Evolutionary conservation across 2,329 filamentous ascomycete species (phyloP).

Genomic region (Phaeosphaeria sp.): DNA sequence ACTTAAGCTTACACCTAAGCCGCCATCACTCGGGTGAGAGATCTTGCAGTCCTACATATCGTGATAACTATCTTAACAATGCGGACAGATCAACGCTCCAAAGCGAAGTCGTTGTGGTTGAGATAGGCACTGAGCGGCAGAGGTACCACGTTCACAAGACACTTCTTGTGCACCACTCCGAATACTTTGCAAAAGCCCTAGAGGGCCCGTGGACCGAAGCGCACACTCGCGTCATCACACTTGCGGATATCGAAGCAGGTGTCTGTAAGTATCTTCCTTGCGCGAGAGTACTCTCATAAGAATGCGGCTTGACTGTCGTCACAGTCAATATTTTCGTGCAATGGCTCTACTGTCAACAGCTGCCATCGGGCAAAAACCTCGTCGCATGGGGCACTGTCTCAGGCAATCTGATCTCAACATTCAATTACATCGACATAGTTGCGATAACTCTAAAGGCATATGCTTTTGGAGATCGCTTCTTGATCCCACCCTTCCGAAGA

Average conservation of each 20-base stretch:
- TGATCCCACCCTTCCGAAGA: background rate
- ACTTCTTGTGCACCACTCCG: background rate
- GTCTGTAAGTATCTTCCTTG: background rate
- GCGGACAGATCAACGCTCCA: too few species aligned
- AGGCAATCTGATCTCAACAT: too few species aligned
- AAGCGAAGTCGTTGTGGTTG: background rate
- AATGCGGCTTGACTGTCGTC: too few species aligned
- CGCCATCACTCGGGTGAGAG: too few species aligned
- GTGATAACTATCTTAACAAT: too few species aligned
- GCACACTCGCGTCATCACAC: background rate
- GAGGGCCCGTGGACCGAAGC: background rate
- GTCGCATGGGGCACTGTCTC: too few species aligned
- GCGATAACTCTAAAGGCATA: background rate
- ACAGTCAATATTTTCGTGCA: background rate
- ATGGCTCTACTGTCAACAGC: background rate
- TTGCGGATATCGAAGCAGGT: background rate
- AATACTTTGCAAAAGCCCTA: background rate
- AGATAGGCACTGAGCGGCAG: background rate
- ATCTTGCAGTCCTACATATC: too few species aligned
- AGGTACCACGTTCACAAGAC: background rate
- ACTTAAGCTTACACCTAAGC: too few species aligned
- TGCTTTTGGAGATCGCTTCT: background rate
- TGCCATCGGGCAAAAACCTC: too few species aligned
- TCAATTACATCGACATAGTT: too few species aligned
- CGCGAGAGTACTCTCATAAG: too few species aligned